These are phyloP conservation scores for Limonium bicolor DNA, from an alignment of 148 eudicot species.

Conservation along the genomic window DNA sequence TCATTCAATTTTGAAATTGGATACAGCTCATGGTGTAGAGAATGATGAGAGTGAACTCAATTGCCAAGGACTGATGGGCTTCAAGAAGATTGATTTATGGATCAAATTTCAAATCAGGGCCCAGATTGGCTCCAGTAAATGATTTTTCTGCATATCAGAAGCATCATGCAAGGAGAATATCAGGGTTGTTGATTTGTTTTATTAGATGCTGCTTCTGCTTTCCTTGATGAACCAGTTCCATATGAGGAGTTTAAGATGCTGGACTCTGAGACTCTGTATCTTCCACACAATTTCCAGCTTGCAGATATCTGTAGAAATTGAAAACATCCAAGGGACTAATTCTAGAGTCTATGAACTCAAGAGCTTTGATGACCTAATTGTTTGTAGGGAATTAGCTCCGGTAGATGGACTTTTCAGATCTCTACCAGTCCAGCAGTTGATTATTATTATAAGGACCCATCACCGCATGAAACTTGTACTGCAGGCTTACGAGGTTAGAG, in stretches of 20 bases:
- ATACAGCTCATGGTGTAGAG: conserved; percentile 15
- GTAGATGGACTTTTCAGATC: conserved; percentile 66
- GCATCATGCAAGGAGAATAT: conserved; percentile 16
- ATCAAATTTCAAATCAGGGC: conserved; percentile 24
- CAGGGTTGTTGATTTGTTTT: conserved; percentile 6
- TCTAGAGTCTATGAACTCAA: conserved; percentile 19
- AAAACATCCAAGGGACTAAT: conserved; percentile 32
- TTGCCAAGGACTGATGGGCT: conserved; percentile 32
- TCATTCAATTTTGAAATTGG: conserved; percentile 21
- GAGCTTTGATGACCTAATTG: conserved; percentile 50
- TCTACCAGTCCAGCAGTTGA: conserved; percentile 45
- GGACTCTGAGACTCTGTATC: conserved; percentile 19
- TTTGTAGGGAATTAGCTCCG: conserved; percentile 47
- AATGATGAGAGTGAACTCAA: conserved; percentile 16
- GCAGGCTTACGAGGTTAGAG: conserved; percentile 26
- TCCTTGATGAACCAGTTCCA: conserved; percentile 5
- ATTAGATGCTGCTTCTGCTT: conserved; percentile 8
- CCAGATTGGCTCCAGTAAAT: conserved; percentile 19
- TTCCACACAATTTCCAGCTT: conserved; percentile 21
- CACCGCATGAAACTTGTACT: conserved; percentile 19
- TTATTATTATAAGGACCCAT: conserved; percentile 27
- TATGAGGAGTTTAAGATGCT: conserved; percentile 59
- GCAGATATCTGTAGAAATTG: conserved; percentile 12
- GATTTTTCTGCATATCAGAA: conserved; percentile 28
- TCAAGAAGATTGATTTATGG: conserved; percentile 25